phyloP scores from a whole-genome alignment of 148 eudicot genomes.

The Pharnaceum exiguum region DNA sequence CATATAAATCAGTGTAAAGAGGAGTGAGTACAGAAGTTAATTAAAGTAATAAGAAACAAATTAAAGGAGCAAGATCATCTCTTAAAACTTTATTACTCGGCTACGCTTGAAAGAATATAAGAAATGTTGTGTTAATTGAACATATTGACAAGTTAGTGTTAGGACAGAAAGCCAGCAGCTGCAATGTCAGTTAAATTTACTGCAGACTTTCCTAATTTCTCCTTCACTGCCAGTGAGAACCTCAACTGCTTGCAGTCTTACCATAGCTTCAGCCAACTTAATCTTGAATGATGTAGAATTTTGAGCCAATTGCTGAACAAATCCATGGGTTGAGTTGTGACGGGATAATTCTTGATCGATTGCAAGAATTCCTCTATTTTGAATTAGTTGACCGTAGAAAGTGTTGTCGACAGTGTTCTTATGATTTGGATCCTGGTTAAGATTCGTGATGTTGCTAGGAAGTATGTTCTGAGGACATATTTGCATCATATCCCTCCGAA shows the following conservation, averaged over 20 bases:
- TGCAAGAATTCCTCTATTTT: constrained; percentile 14
- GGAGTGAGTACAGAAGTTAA: too few species aligned
- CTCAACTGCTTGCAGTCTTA: constrained; percentile 21
- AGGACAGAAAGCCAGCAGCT: too few species aligned
- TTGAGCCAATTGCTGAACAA: not conserved
- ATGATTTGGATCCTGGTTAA: constrained; percentile 14
- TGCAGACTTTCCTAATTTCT: constrained; percentile 16
- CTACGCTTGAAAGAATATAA: too few species aligned
- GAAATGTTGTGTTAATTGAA: too few species aligned
- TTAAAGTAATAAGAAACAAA: too few species aligned
- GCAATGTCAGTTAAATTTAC: constrained; percentile 11
- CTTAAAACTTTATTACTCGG: too few species aligned
- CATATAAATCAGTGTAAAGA: too few species aligned
- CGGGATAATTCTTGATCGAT: constrained; percentile 11
- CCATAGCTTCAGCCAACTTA: constrained; percentile 8
- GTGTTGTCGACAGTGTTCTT: constrained; percentile 16
- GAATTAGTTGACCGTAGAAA: constrained; percentile 11
- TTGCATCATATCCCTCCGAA: not conserved
- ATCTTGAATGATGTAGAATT: not conserved
- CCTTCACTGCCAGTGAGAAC: constrained; percentile 20
- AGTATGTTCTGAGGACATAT: constrained; percentile 2
- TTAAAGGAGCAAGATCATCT: too few species aligned
- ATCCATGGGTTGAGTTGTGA: not conserved
- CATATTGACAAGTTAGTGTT: too few species aligned
- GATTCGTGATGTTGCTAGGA: not conserved